A percentile compares a stretch with the other conserved stretches of the same genome.
Evolutionary conservation across 208 protist genomes (phyloP).

Genomic region (Tritrichomonas foetus): DNA sequence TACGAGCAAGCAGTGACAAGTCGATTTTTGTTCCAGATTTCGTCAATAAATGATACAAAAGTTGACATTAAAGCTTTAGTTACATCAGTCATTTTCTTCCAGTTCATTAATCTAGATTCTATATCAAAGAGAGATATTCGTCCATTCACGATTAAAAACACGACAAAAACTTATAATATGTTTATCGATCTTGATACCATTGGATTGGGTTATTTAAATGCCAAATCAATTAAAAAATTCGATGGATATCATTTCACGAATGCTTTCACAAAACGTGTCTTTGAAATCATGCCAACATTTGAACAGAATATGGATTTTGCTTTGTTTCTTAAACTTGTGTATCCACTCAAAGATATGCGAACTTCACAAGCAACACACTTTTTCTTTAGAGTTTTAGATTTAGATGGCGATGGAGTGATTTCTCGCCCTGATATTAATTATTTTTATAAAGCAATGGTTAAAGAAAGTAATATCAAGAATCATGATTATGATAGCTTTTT

Average conservation of each 20-base stretch:
- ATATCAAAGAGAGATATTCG: not conserved
- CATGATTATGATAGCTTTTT: conserved; percentile 16
- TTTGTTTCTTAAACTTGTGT: not conserved
- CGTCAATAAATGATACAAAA: too few relatives aligned
- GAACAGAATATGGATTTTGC: not conserved
- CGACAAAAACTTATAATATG: not conserved
- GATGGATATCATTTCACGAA: not conserved
- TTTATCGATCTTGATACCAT: not conserved
- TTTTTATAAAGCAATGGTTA: not conserved
- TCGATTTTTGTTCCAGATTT: too few relatives aligned
- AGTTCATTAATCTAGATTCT: not conserved
- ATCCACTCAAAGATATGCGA: not conserved
- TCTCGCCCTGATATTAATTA: not conserved
- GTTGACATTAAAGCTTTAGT: not conserved
- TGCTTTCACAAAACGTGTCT: not conserved
- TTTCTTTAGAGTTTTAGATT: not conserved
- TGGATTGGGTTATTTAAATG: not conserved
- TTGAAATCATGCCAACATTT: not conserved
- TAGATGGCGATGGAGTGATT: not conserved
- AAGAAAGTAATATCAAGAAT: not conserved
- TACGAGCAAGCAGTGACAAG: too few relatives aligned
- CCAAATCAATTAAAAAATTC: not conserved
- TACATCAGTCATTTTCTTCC: not conserved
- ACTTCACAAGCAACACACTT: not conserved
- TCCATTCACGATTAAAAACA: not conserved